A percentile compares a stretch with the other conserved stretches of the same genome.
phyloP scores from a whole-genome alignment of 2,329 filamentous ascomycete genomes.

The Sodiomyces alkalinus region DNA sequence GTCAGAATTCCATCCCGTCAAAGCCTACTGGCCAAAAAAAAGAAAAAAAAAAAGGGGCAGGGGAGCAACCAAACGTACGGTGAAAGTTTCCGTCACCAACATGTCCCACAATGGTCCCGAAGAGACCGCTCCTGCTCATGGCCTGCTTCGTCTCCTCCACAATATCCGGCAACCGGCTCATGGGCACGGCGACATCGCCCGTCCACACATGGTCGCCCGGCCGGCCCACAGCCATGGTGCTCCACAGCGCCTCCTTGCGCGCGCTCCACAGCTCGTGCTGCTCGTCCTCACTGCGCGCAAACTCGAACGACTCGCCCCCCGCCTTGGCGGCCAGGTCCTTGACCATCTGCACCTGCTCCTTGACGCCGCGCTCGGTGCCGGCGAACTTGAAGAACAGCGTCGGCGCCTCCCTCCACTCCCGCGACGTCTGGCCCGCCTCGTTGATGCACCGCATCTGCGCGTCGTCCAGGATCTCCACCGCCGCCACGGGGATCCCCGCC shows the following conservation, averaged over 20 bases:
- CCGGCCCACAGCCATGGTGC: slow-evolving; percentile 52
- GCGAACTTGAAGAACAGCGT: slow-evolving; percentile 79
- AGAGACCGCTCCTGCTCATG: slow-evolving; percentile 25
- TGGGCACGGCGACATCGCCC: slow-evolving; percentile 72
- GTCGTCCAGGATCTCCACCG: slow-evolving; percentile 87
- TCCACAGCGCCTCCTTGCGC: slow-evolving; percentile 73
- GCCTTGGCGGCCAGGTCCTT: slow-evolving; percentile 43
- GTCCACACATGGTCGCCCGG: slow-evolving; percentile 67
- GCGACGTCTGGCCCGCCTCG: slow-evolving; percentile 48
- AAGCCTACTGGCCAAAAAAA: slow-evolving; percentile 1
- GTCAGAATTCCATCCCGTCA: neutral
- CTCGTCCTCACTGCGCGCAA: slow-evolving; percentile 55
- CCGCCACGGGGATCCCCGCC: slow-evolving; percentile 69
- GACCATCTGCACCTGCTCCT: slow-evolving; percentile 62
- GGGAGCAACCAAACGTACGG: slow-evolving; percentile 17
- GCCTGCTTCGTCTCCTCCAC: slow-evolving; percentile 55
- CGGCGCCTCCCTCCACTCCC: slow-evolving; percentile 55
- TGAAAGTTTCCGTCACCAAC: slow-evolving; percentile 73
- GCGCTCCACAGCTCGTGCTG: slow-evolving; percentile 69
- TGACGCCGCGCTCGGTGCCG: slow-evolving; percentile 53
- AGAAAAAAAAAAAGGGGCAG: neutral
- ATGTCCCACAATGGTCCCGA: slow-evolving; percentile 48
- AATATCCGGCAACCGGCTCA: slow-evolving; percentile 56
- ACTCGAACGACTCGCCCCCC: slow-evolving; percentile 59
- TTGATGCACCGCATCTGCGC: slow-evolving; percentile 68